These are phyloP conservation scores for Odonthalia washingtoniensis DNA, from an alignment of 31 red algal species.

Conservation along the genomic window DNA sequence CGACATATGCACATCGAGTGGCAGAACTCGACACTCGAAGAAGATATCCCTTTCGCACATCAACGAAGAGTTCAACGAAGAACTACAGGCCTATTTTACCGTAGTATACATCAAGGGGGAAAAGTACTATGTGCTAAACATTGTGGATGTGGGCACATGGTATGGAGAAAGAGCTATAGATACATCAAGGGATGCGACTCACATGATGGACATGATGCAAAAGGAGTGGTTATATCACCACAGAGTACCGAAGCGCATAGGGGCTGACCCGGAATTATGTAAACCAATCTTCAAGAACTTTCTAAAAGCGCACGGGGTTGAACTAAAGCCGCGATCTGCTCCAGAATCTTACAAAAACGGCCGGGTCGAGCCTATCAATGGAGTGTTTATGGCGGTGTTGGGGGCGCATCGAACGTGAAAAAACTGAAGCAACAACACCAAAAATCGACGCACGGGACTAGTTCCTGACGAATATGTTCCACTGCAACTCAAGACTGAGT, in stretches of 20 bases:
- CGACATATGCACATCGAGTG: too few species aligned
- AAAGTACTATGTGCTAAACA: conserved; percentile 25
- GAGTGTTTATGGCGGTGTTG: not conserved
- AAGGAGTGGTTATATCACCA: not conserved
- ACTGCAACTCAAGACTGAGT: not conserved
- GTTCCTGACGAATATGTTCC: not conserved
- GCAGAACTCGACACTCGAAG: not conserved
- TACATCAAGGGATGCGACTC: not conserved
- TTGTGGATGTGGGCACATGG: conserved; percentile 1
- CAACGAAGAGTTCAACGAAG: conserved; percentile 13
- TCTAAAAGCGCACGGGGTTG: not conserved
- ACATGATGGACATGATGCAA: not conserved
- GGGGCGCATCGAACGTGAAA: not conserved
- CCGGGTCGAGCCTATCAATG: not conserved
- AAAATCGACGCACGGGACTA: not conserved
- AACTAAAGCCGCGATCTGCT: not conserved
- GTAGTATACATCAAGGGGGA: conserved; percentile 1
- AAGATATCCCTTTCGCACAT: conserved; percentile 16
- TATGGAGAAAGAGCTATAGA: not conserved
- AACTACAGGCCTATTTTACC: conserved; percentile 2
- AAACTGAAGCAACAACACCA: not conserved
- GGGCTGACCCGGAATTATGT: conserved; percentile 18
- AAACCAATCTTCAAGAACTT: conserved; percentile 1
- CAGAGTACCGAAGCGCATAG: conserved; percentile 3
- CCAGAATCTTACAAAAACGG: conserved; percentile 1